These are phyloP conservation scores for Corylus americana DNA, from an alignment of 306 rosid genomes.

Conservation along the genomic window DNA sequence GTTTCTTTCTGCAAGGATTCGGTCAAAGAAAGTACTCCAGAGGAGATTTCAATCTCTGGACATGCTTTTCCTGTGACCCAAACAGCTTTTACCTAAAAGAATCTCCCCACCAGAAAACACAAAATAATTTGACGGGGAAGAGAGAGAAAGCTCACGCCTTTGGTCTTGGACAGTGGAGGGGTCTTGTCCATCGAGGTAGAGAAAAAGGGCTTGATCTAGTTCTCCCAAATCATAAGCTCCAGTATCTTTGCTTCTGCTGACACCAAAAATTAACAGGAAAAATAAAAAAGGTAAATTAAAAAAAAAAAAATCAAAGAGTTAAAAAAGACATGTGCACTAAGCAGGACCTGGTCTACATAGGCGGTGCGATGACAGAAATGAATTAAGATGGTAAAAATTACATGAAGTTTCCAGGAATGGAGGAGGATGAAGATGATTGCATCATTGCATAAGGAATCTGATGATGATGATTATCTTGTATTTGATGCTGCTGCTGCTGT, in stretches of 20 bases:
- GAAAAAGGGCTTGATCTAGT: slow-evolving; percentile 90
- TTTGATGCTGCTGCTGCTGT: slow-evolving; percentile 29
- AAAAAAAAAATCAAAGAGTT: neutral
- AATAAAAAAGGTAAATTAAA: neutral
- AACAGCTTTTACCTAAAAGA: slow-evolving; percentile 33
- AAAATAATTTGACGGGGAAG: slow-evolving; percentile 15
- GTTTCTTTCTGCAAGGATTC: slow-evolving; percentile 40
- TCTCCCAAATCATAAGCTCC: slow-evolving; percentile 89
- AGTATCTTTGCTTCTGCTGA: slow-evolving; percentile 62
- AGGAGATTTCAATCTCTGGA: slow-evolving; percentile 42
- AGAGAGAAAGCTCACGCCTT: slow-evolving; percentile 50
- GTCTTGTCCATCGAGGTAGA: slow-evolving; percentile 83
- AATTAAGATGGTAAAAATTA: slow-evolving; percentile 27
- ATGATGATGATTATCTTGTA: slow-evolving; percentile 36
- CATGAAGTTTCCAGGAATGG: slow-evolving; percentile 67
- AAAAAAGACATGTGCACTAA: neutral
- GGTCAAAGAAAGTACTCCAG: slow-evolving; percentile 68
- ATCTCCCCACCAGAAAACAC: slow-evolving; percentile 36
- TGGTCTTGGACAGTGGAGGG: slow-evolving; percentile 62
- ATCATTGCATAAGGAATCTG: slow-evolving; percentile 68
- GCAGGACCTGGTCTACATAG: neutral
- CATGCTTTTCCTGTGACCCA: slow-evolving; percentile 64
- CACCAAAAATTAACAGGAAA: neutral
- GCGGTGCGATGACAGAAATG: neutral
- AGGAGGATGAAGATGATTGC: slow-evolving; percentile 67